Evolutionary conservation across 768 basidiomycete genomes (phyloP), one percentile per base, ranked within the genome.

Genomic region (Inosperma sp.): DNA sequence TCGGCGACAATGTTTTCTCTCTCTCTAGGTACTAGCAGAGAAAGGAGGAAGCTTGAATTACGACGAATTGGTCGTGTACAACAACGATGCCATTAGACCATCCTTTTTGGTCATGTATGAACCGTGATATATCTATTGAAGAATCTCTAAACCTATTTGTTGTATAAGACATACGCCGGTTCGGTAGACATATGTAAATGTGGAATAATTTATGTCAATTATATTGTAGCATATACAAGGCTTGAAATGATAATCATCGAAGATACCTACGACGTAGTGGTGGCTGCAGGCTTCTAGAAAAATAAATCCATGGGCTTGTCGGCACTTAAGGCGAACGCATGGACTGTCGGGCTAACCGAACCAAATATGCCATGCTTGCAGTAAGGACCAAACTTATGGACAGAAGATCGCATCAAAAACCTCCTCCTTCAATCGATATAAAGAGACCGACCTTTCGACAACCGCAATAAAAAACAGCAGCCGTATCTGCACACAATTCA

Each of bases 31-130:
- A 22, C 71, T 86, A 35, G 84, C 80, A 5, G 84, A 86, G 67
- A 77, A 76, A 50, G 83, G 83, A 13, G 82, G 79, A 23, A 77
- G 75, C 41, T 65, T 87, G 29, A 86, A 86, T 57, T 81, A 86
- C 40, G 85, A 87, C 57, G 85, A 87, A 57, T 64, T 85, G 21
- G 76, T 87, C 7, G 83, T 86, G 23, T 87, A 86, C 58, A 68
- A 70, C 35, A 83, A 86, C 62, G 81, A 86, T 51, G 85, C 85
- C 2, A 84, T 86, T 45, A 68, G 84, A 33, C 84, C 85, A 4
- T 83, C 84, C 13, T 87, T 81, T 60, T 69, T 87, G 29, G 79
- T 87, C 22, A 75, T 86, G 65, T 87, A 86, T 53, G 83, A 85
- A 48, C 72, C 72, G 30, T 78, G 67, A 48, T 29, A 17, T 17